Conservation (phyloP, 1,284 basidiomycete genomes). For the Malassezia furfur region DNA sequence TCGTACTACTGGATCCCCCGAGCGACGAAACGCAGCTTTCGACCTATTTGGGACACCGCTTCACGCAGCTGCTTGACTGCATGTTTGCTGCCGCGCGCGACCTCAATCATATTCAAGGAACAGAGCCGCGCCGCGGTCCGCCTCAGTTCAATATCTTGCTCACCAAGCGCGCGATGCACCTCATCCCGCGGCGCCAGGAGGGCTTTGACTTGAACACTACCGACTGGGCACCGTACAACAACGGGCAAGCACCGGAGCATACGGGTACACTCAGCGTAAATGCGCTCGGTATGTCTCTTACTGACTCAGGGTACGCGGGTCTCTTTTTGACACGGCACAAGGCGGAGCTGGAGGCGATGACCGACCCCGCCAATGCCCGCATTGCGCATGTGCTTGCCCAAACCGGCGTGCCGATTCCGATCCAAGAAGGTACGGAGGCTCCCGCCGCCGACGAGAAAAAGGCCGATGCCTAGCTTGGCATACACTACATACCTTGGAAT, state of each 20-base stretch:
- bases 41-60: conserved; percentile 30
- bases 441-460: too few relatives aligned
- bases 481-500: background rate
- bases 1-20: conserved; percentile 25
- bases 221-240: conserved; percentile 9
- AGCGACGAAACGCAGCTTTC: conserved; percentile 15
- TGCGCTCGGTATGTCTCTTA: conserved; percentile 21
- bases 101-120: background rate
- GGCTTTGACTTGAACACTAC: conserved; percentile 20
- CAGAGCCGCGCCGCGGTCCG: background rate
- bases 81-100: conserved; percentile 22
- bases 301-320: conserved; percentile 28
- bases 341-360: conserved; percentile 28
- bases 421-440: background rate
- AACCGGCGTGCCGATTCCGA: background rate
- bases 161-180: conserved; percentile 37
- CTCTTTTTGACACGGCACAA: conserved; percentile 30
- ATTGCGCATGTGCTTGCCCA: conserved; percentile 6
- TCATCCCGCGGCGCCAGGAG: conserved; percentile 35
- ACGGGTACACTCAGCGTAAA: conserved; percentile 30
- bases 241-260: conserved; percentile 2
- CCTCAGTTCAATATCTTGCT: conserved; percentile 42
- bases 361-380: background rate
- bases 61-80: conserved; percentile 35
- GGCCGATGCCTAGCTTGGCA: too few relatives aligned